A percentile compares a stretch with the other conserved stretches of the same genome.
Conservation (phyloP, 306 rosid species). For the Lotus japonicus region DNA sequence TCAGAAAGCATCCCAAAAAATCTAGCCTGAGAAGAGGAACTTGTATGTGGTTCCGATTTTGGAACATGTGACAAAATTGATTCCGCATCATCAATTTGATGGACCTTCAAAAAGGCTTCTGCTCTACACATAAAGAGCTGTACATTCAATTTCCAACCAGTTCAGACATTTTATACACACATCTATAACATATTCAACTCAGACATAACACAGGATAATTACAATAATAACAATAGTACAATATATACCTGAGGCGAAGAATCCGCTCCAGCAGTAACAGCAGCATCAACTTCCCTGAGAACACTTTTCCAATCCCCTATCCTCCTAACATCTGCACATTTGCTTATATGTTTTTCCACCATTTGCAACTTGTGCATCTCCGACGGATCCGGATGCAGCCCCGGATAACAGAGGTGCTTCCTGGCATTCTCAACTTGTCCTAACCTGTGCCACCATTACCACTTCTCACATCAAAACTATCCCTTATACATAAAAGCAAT, state of each 20-base stretch:
- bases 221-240: slow-evolving; percentile 22
- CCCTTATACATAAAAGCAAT: neutral
- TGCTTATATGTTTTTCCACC: slow-evolving; percentile 66
- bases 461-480: neutral
- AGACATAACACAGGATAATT: neutral
- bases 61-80: slow-evolving; percentile 37
- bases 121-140: slow-evolving; percentile 98
- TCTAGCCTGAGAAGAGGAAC: slow-evolving; percentile 36
- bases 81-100: slow-evolving; percentile 80
- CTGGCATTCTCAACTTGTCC: slow-evolving; percentile 86
- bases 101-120: slow-evolving; percentile 85
- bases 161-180: slow-evolving; percentile 37
- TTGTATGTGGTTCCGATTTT: slow-evolving; percentile 32
- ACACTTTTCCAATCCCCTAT: slow-evolving; percentile 74
- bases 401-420: slow-evolving; percentile 52
- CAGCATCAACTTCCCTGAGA: slow-evolving; percentile 63
- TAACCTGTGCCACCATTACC: slow-evolving; percentile 44
- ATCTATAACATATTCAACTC: neutral
- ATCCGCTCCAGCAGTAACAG: slow-evolving; percentile 67
- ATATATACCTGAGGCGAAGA: slow-evolving; percentile 82
- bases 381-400: slow-evolving; percentile 42
- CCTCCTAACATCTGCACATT: slow-evolving; percentile 71
- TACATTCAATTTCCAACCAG: slow-evolving; percentile 64
- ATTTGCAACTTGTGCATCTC: slow-evolving; percentile 69
- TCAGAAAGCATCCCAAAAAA: slow-evolving; percentile 79